A percentile compares a stretch with the other conserved stretches of the same genome.
phyloP scores from a whole-genome alignment of 1,139 yeast species.

The Candida sp. region DNA sequence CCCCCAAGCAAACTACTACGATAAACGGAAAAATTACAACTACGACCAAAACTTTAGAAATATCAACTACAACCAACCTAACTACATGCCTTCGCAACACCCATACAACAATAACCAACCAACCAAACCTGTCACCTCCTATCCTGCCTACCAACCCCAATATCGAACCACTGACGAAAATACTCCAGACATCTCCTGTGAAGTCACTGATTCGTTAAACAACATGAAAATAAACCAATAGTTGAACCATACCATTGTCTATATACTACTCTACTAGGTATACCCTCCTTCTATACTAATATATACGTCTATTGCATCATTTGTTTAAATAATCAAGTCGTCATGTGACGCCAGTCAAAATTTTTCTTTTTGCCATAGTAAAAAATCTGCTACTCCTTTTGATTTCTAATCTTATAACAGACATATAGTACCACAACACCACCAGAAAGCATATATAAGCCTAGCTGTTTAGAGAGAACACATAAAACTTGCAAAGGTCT shows the following conservation, averaged over 20 bases:
- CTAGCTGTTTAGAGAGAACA: not conserved
- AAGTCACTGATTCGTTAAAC: not conserved
- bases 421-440: not conserved
- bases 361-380: not conserved
- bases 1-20: not conserved
- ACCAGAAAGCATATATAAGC: not conserved
- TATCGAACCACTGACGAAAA: not conserved
- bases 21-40: not conserved
- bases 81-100: not conserved
- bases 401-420: not conserved
- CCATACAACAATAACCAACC: not conserved
- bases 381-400: not conserved
- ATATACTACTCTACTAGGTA: not conserved
- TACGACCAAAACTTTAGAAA: not conserved
- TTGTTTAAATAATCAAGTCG: no score
- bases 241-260: not conserved
- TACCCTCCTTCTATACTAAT: not conserved
- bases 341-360: not conserved
- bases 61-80: not conserved
- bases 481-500: not conserved
- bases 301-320: not conserved
- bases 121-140: not conserved
- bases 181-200: not conserved
- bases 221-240: not conserved
- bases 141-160: not conserved